phyloP scores from a whole-genome alignment of 176 grass and related monocot genomes.

The barley (Hordeum vulgare) region DNA sequence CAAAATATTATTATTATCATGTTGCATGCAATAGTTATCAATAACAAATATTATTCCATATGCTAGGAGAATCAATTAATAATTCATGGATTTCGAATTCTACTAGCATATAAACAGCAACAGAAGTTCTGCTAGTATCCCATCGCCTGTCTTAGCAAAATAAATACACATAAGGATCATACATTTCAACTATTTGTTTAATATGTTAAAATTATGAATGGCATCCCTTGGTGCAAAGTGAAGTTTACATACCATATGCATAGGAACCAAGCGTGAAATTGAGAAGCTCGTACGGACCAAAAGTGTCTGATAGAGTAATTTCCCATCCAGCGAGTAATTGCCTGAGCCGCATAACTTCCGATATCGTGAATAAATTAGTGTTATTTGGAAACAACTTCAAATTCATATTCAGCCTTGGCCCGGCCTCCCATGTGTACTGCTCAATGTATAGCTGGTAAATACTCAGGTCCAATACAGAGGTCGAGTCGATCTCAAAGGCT shows the following conservation, averaged over 20 bases:
- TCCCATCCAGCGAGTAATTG: slow-evolving; percentile 59
- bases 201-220: neutral
- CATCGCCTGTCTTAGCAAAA: neutral
- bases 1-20: neutral
- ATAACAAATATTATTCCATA: neutral
- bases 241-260: slow-evolving; percentile 45
- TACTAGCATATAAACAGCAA: neutral
- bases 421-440: slow-evolving; percentile 55
- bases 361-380: slow-evolving; percentile 46
- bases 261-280: slow-evolving; percentile 73
- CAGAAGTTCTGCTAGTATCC: neutral
- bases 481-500: slow-evolving; percentile 49
- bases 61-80: neutral
- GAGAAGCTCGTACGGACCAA: slow-evolving; percentile 94
- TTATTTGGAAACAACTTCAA: slow-evolving; percentile 84
- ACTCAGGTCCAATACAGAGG: slow-evolving; percentile 34
- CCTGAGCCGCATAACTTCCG: slow-evolving; percentile 48
- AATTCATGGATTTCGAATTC: neutral
- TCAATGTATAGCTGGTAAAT: slow-evolving; percentile 65
- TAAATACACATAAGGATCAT: neutral
- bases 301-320: slow-evolving; percentile 66
- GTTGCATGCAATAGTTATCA: neutral
- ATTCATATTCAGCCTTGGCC: slow-evolving; percentile 68
- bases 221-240: neutral
- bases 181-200: neutral